These are phyloP conservation scores for Helianthus annuus DNA, from an alignment of 129 eudicot genomes.

Conservation along the genomic window DNA sequence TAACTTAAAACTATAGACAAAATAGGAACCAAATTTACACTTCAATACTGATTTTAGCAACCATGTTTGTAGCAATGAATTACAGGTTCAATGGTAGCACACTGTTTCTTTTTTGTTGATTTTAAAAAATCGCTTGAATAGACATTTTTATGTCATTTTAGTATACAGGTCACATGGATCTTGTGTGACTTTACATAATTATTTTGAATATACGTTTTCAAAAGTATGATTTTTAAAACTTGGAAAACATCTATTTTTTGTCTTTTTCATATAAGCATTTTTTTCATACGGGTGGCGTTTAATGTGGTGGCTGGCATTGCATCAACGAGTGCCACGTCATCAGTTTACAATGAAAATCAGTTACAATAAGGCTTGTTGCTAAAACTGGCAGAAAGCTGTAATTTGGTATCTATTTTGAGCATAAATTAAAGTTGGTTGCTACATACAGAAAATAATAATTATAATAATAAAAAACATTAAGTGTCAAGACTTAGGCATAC, in stretches of 20 bases:
- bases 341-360: neutral
- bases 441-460: neutral
- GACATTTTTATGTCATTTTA: neutral
- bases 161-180: neutral
- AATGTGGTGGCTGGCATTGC: neutral
- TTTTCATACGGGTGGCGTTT: neutral
- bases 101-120: neutral
- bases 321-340: neutral
- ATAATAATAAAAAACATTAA: neutral
- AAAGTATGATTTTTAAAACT: neutral
- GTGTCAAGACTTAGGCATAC: slow-evolving; percentile 33
- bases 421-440: neutral
- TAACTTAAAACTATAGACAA: neutral
- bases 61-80: neutral
- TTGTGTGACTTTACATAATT: neutral
- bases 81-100: neutral
- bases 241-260: neutral
- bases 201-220: neutral
- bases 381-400: neutral
- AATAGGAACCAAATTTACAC: neutral
- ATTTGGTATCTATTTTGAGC: neutral
- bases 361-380: neutral
- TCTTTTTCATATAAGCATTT: neutral
- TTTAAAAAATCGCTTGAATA: neutral
- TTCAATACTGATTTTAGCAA: neutral